Percentiles rank a stretch among this genome's conserved stretches.
phyloP scores from a whole-genome alignment of 768 basidiomycete species.

The Polyporus arcularius region DNA sequence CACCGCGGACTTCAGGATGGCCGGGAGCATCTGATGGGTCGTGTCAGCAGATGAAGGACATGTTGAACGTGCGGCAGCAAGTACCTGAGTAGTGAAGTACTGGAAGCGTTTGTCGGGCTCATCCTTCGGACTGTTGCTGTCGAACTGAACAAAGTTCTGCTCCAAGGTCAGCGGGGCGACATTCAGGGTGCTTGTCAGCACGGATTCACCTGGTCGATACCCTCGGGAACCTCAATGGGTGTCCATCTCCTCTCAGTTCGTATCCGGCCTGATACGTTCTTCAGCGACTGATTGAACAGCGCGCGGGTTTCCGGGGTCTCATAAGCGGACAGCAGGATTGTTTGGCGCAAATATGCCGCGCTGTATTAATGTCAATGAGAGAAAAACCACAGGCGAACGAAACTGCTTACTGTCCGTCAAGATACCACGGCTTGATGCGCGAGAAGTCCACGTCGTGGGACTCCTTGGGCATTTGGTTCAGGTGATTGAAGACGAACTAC shows the following conservation, averaged over 20 bases:
- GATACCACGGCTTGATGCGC: constrained; percentile 96
- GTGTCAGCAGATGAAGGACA: neutral
- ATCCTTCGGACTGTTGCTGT: constrained; percentile 65
- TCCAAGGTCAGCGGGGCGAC: no score
- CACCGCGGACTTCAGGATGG: constrained; percentile 88
- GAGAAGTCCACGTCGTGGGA: constrained; percentile 96
- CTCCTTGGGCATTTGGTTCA: constrained; percentile 91
- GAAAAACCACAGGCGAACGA: neutral
- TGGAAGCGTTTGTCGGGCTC: constrained; percentile 88
- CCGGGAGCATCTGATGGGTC: constrained; percentile 66
- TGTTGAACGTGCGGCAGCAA: no score
- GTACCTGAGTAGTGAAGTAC: constrained; percentile 83
- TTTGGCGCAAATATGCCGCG: constrained; percentile 84
- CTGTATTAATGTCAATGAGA: constrained; percentile 40
- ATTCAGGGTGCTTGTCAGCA: no score
- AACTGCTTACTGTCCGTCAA: constrained; percentile 84
- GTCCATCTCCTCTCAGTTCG: constrained; percentile 67
- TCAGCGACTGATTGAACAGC: constrained; percentile 72
- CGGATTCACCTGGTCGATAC: constrained; percentile 72
- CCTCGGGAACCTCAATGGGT: constrained; percentile 78
- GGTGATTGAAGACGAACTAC: constrained; percentile 80
- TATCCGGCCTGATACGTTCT: constrained; percentile 85
- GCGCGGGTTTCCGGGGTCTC: constrained; percentile 88
- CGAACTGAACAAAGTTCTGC: constrained; percentile 62
- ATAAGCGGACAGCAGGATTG: constrained; percentile 82